Base-by-base conservation (phyloP, 106 monocot genomes). In the Phalaenopsis aphrodite region DNA sequence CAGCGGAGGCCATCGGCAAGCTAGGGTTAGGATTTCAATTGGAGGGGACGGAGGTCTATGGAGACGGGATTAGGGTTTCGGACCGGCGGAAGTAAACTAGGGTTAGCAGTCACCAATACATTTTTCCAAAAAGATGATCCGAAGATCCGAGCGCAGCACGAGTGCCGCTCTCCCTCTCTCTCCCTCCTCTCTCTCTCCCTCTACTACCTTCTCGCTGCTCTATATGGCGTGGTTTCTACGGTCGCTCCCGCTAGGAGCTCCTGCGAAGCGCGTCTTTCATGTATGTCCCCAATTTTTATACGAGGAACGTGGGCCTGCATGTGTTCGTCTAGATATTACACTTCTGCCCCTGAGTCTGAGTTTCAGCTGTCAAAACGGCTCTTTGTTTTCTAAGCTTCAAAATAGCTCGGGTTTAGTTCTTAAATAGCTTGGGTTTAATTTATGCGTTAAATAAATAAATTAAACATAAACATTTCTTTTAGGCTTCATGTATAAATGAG, bases 1-100 rank as follows among this genome's bases (percentile, higher is more conserved):
- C 79, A 1, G 66, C 46, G 14, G 65, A 64, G n/a, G 79, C 65
- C 79, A 79, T 79, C 19, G 79, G 42, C 21, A 0, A 38, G 21
- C 14, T 61, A 21, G 43, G 78, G 42, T 43, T 79, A 79, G 65
- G 65, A 65, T 66, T 61, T 39, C 79, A 19, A 66, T 66, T 14
- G 66, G 19, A 41, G 23, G 42, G 15, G 61, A 43, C 79, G 17
- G 66, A n/a, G 42, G 4, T 43, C 1, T 42, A 41, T 10, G 5
- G 45, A n/a, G 42, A 15, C 2, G 66, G 11, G 66, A 24, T 37
- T 30, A 8, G 21, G 66, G 42, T 2, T 65, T 45, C 3, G 9
- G 3, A 74, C 16, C 42, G 74, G 74, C 43, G 4, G 43, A 43
- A 18, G 43, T 41, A 24, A 19, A 8, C 8, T n/a, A 74, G 17